Base-by-base conservation (phyloP, 208 protist genomes). In the Leishmania tarentolae region DNA sequence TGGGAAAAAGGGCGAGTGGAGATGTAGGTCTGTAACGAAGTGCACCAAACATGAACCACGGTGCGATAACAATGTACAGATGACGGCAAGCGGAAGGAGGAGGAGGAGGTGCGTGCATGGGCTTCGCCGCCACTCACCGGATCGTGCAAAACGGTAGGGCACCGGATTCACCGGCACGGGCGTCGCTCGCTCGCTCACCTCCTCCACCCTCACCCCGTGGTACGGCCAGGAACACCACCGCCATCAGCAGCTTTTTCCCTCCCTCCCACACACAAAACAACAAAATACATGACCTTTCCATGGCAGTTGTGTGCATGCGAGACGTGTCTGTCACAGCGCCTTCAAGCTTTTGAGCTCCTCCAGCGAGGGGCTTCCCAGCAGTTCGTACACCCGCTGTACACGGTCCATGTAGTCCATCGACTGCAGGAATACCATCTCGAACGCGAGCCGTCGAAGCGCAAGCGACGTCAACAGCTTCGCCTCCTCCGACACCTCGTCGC, bases 381-480 rank as follows among this genome's bases (percentile, higher is more conserved):
- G 56, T 63, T 92, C 85, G 56, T 96, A 83, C 75, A 96, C 92
- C 40, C 79, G 78, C 79, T 97, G 94, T 40, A 95, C 91, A 24
- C 83, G 86, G 68, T 97, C 85, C 92, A 97, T 97, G 85, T 93
- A 96, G 71, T 96, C 89, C 92, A 97, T 96, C 15, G 88, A 94
- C 76, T 95, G 88, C 37, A 97, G 72, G 77, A 94, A 97, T 2
- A 97, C 76, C 90, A 96, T 93, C 79, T 97, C 94, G 74, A 96
- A 97, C 19, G 91, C 87, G 65, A 97, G 87, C 13, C 90, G 90
- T 17, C 88, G 90, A 71, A 93, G 63, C 50, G 93, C 86, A 46
- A 94, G 81, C n/a, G 86, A 83, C 3, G 85, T 87, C 69, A 96
- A 81, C 56, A 93, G 87, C 74, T 91, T 91, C 69, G 88, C 84